A percentile compares a stretch with the other conserved stretches of the same genome.
phyloP scores from a whole-genome alignment of 139 green algal species.

The Chlorella sp. region DNA sequence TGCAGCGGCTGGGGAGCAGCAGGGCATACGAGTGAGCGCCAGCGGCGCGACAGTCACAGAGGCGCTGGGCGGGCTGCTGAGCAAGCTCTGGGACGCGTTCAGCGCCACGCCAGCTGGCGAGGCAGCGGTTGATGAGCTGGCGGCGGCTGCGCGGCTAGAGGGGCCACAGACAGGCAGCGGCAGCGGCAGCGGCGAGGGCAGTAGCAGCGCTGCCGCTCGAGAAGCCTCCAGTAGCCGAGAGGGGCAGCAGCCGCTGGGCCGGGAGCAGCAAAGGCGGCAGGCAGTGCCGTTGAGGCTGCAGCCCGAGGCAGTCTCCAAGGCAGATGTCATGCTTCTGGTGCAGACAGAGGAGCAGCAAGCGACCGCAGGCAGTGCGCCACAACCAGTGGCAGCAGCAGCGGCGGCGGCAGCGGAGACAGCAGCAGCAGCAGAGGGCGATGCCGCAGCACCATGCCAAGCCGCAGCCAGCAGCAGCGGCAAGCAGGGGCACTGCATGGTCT shows the following conservation, averaged over 20 bases:
- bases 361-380: background rate
- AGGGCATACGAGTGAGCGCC: background rate
- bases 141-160: no score
- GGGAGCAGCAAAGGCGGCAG: background rate
- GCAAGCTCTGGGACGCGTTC: slow-evolving; percentile 26
- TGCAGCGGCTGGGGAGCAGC: no score
- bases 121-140: background rate
- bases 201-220: background rate
- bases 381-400: background rate
- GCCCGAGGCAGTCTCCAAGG: background rate
- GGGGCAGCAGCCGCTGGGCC: background rate
- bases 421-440: background rate
- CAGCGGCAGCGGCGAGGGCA: background rate
- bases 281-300: background rate
- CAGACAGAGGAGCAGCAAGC: background rate
- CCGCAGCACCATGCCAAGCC: no score
- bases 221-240: background rate
- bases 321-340: background rate
- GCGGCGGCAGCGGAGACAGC: background rate
- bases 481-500: slow-evolving; percentile 25
- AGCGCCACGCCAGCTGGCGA: background rate
- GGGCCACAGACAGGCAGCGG: background rate
- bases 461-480: background rate
- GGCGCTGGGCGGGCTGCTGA: slow-evolving; percentile 17
- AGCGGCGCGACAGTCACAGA: slow-evolving; percentile 14